A percentile compares a stretch with the other conserved stretches of the same genome.
phyloP scores from a whole-genome alignment of 2,329 filamentous ascomycete genomes.

The Pseudocercospora macadamiae region DNA sequence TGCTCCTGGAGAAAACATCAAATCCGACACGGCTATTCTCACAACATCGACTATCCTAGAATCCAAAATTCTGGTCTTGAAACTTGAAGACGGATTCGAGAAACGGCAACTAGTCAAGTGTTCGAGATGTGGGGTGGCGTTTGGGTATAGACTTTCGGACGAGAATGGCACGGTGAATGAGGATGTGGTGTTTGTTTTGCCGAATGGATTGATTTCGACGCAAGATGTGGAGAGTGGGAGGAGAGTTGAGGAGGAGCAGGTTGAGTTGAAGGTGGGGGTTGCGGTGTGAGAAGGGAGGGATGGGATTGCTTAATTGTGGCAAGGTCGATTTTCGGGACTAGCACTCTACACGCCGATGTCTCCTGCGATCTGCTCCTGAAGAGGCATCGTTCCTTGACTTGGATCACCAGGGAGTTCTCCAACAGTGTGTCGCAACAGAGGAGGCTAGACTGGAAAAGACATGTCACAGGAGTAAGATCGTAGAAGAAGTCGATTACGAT shows the following conservation, averaged over 20 bases:
- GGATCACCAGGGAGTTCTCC: no score
- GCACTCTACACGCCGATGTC: no score
- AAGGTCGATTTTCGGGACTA: no score
- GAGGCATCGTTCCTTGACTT: no score
- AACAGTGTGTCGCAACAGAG: no score
- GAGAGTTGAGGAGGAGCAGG: conserved; percentile 4
- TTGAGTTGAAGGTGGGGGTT: neutral
- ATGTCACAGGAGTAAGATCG: no score
- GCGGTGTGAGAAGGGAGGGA: no score
- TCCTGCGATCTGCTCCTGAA: no score
- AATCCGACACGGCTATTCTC: conserved; percentile 26
- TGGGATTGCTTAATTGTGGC: no score
- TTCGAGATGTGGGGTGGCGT: conserved; percentile 60
- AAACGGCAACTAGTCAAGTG: conserved; percentile 64
- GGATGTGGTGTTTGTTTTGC: conserved; percentile 63
- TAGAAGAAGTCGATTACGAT: no score
- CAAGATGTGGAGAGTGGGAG: conserved; percentile 51
- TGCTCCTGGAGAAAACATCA: conserved; percentile 19
- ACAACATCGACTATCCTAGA: conserved; percentile 20
- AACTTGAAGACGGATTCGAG: conserved; percentile 64
- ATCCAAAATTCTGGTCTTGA: conserved; percentile 27
- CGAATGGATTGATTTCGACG: conserved; percentile 62
- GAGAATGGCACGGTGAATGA: conserved; percentile 43
- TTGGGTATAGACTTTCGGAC: conserved; percentile 65
- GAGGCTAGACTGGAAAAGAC: no score